phyloP scores from a whole-genome alignment of 164 flowering plant genomes.

The Akebia trifoliata region DNA sequence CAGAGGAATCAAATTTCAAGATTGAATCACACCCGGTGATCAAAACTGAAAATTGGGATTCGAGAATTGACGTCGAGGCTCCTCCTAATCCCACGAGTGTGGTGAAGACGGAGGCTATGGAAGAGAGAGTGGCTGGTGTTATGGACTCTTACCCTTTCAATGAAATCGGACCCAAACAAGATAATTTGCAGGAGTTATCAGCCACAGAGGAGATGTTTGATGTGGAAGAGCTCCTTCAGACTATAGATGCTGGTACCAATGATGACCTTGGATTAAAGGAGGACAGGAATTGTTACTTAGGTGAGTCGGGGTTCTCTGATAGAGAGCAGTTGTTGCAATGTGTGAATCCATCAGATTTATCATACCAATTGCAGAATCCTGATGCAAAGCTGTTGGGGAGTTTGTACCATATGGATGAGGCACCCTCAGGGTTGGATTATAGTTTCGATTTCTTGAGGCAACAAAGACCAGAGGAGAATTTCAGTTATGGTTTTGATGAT shows the following conservation, averaged over 20 bases:
- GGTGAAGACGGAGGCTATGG: constrained; percentile 18
- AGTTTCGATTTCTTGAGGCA: constrained; percentile 34
- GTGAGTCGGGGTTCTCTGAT: not conserved
- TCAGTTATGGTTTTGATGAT: constrained; percentile 12
- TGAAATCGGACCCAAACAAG: not conserved
- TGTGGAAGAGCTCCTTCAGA: constrained; percentile 33
- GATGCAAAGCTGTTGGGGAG: constrained; percentile 40
- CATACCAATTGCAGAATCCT: constrained; percentile 34
- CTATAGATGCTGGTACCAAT: constrained; percentile 13
- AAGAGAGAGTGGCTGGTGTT: not conserved
- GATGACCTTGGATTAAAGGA: not conserved
- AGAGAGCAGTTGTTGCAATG: constrained; percentile 4
- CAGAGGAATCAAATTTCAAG: constrained; percentile 18
- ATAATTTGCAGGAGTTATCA: constrained; percentile 10
- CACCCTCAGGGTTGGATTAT: constrained; percentile 20
- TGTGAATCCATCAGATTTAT: constrained; percentile 19
- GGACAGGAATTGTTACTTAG: not conserved
- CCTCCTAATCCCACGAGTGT: not conserved
- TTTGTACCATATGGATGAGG: constrained; percentile 34
- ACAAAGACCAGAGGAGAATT: constrained; percentile 12
- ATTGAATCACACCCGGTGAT: not conserved
- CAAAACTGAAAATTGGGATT: constrained; percentile 9
- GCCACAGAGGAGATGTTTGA: constrained; percentile 55
- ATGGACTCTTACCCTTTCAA: not conserved
- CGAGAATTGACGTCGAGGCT: not conserved